These are phyloP conservation scores for Volvox reticuliferus DNA, from an alignment of 139 green algal species.

Conservation along the genomic window DNA sequence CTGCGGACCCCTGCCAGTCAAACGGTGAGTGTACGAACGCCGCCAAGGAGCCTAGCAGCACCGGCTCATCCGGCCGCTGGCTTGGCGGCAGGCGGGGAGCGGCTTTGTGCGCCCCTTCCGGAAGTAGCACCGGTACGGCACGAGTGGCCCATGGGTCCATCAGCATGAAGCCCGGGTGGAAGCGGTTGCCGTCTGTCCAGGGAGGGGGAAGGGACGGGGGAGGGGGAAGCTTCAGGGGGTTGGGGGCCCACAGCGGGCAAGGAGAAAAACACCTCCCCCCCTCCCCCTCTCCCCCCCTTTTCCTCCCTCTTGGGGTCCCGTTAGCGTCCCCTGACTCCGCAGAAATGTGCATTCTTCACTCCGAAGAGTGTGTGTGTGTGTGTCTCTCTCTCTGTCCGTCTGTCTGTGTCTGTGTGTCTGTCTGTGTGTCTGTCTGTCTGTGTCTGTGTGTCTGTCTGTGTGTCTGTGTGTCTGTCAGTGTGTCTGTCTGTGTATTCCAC, in stretches of 20 bases:
- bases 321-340: too few relatives aligned
- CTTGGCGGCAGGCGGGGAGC: constrained; percentile 56
- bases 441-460: too few relatives aligned
- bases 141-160: constrained; percentile 48
- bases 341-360: too few relatives aligned
- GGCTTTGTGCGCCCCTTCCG: constrained; percentile 59
- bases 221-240: background rate
- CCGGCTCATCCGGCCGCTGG: constrained; percentile 34
- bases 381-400: too few relatives aligned
- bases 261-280: background rate
- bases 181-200: constrained; percentile 53
- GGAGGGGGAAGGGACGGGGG: background rate
- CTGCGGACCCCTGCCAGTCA: constrained; percentile 43
- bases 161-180: constrained; percentile 69
- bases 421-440: too few relatives aligned
- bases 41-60: constrained; percentile 68
- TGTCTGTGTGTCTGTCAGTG: too few relatives aligned
- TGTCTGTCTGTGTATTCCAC: too few relatives aligned
- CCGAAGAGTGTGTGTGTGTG: too few relatives aligned
- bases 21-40: constrained; percentile 57
- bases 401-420: too few relatives aligned
- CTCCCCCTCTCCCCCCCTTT: too few relatives aligned
- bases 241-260: background rate
- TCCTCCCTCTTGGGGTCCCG: too few relatives aligned
- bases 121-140: constrained; percentile 58